Evolutionary conservation across 208 protist species (phyloP).

Genomic region (Acanthamoeba lenticulata): DNA sequence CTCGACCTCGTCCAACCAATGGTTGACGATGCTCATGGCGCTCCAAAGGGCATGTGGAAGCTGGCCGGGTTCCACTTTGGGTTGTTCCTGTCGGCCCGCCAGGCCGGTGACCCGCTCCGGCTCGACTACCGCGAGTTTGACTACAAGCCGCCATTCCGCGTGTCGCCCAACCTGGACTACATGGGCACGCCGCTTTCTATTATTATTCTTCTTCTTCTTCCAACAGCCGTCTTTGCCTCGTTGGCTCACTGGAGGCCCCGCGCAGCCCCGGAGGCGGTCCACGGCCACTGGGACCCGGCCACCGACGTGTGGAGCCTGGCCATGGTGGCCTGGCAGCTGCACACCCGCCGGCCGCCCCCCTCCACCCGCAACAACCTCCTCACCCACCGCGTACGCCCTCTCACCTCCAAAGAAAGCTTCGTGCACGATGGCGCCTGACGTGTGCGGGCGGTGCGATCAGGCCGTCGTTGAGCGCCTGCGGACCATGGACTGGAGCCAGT

Average conservation of each 20-base stretch:
- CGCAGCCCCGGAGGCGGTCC: neutral
- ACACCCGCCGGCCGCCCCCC: neutral
- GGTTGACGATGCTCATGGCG: too few species aligned
- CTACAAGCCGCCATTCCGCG: neutral
- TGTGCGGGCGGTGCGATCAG: too few species aligned
- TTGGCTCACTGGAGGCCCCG: neutral
- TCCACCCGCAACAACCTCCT: neutral
- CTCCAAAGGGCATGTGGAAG: neutral
- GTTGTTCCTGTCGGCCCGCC: neutral
- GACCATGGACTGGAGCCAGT: neutral
- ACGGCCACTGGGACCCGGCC: neutral
- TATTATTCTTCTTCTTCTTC: neutral
- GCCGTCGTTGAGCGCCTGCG: neutral
- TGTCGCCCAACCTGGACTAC: slow-evolving; percentile 1
- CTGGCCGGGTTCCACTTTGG: slow-evolving; percentile 1
- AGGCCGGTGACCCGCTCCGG: neutral
- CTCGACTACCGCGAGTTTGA: neutral
- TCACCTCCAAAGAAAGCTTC: neutral
- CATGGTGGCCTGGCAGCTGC: neutral
- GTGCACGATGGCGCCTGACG: too few species aligned
- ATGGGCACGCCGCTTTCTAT: neutral
- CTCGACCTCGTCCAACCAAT: neutral
- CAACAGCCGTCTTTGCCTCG: neutral
- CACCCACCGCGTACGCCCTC: neutral
- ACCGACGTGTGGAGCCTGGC: slow-evolving; percentile 14